Percentiles rank a stretch among this genome's conserved stretches.
Evolutionary conservation across 164 flowering plant genomes (phyloP).

Genomic region (Dillenia turbinata): DNA sequence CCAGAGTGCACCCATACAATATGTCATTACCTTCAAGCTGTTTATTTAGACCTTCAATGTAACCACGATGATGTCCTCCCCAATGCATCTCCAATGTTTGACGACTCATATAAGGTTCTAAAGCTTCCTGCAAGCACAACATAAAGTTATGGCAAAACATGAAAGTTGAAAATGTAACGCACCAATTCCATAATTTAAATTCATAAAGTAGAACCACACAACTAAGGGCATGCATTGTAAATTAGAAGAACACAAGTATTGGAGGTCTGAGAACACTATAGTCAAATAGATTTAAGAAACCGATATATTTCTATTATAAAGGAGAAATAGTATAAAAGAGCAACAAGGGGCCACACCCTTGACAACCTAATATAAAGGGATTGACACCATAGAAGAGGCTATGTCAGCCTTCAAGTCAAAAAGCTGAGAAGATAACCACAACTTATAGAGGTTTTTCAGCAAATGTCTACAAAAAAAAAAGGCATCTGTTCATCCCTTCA

Average conservation of each 20-base stretch:
- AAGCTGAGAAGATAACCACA: too few species aligned
- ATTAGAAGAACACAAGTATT: neutral
- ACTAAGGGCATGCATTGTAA: too few species aligned
- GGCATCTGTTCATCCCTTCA: too few species aligned
- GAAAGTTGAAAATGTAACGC: neutral
- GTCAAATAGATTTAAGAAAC: neutral
- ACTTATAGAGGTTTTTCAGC: too few species aligned
- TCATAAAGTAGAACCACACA: neutral
- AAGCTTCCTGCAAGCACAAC: conserved; percentile 61
- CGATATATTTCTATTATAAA: neutral
- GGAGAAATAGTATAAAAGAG: too few species aligned
- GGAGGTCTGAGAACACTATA: neutral
- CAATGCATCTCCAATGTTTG: conserved; percentile 83
- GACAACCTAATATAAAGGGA: too few species aligned
- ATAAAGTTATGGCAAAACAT: neutral
- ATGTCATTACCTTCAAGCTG: conserved; percentile 58
- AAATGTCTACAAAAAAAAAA: too few species aligned
- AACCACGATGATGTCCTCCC: conserved; percentile 72
- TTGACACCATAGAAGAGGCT: too few species aligned
- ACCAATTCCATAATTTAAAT: conserved; percentile 2
- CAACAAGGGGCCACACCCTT: too few species aligned
- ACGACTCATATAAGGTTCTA: conserved; percentile 88
- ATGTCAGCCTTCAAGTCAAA: too few species aligned
- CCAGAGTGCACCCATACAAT: conserved; percentile 76
- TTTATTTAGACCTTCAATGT: conserved; percentile 75